A percentile compares a stretch with the other conserved stretches of the same genome.
These are phyloP conservation scores for Gossypium gossypioides DNA, from an alignment of 441 rosid species.

Conservation along the genomic window DNA sequence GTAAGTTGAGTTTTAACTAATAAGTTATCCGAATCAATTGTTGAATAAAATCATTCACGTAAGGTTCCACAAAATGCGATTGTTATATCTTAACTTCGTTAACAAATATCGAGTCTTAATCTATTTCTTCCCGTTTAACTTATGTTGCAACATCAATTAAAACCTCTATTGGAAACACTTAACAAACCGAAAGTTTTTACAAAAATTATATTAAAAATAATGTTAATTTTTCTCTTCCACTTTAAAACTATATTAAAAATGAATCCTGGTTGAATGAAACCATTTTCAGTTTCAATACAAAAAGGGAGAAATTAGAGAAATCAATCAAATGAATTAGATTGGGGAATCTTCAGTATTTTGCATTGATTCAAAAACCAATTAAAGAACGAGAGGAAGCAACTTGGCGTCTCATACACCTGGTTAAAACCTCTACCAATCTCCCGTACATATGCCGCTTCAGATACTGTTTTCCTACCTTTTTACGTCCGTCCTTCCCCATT, in stretches of 20 bases:
- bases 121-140: too few species aligned
- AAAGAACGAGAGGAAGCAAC: slow-evolving; percentile 28
- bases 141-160: background rate
- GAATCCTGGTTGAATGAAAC: background rate
- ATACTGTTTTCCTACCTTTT: slow-evolving; percentile 53
- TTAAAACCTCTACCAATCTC: slow-evolving; percentile 61
- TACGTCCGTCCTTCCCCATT: slow-evolving; percentile 67
- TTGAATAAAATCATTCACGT: background rate
- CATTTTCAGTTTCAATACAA: background rate
- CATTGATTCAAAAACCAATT: slow-evolving; percentile 5
- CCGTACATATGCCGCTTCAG: slow-evolving; percentile 83
- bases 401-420: slow-evolving; percentile 65
- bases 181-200: background rate
- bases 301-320: background rate
- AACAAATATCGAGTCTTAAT: too few species aligned
- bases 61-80: too few species aligned
- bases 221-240: background rate
- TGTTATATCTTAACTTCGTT: too few species aligned
- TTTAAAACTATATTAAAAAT: background rate
- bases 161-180: background rate
- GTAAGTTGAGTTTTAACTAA: background rate
- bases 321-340: background rate
- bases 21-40: background rate
- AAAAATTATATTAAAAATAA: too few species aligned
- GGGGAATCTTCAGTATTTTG: background rate